Conservation (phyloP, 331 rosid genomes). For the Pyracantha coccinea region DNA sequence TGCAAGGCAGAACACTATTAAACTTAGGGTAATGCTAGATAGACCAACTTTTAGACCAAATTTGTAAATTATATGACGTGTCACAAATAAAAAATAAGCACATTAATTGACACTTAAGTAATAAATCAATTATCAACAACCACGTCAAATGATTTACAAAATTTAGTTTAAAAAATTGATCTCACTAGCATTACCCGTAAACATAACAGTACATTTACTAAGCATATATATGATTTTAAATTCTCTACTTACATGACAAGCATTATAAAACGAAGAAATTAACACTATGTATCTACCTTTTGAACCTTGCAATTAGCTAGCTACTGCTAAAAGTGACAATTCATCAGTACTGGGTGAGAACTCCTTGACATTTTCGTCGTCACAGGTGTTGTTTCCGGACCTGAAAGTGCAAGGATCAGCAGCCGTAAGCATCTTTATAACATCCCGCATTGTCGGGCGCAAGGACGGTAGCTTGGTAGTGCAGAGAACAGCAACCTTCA, state of each 20-base stretch:
- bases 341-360: constrained; percentile 8
- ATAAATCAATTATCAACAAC: too few species aligned
- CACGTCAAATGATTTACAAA: too few species aligned
- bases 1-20: too few species aligned
- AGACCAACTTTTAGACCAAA: too few species aligned
- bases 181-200: not conserved
- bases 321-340: not conserved
- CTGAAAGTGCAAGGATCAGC: constrained; percentile 47
- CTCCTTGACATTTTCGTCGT: constrained; percentile 21
- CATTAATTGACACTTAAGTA: too few species aligned
- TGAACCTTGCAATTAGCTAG: not conserved
- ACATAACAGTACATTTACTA: not conserved
- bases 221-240: not conserved
- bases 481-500: constrained; percentile 76
- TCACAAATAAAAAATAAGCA: too few species aligned
- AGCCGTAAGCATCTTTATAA: constrained; percentile 67
- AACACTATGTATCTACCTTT: not conserved
- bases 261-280: not conserved
- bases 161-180: too few species aligned
- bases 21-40: too few species aligned
- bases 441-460: constrained; percentile 95
- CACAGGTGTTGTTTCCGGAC: constrained; percentile 13
- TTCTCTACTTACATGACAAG: not conserved
- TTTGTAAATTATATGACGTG: too few species aligned
- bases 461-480: constrained; percentile 70